phyloP scores from a whole-genome alignment of 805 yeast species.

The Hanseniaspora thailandica region DNA sequence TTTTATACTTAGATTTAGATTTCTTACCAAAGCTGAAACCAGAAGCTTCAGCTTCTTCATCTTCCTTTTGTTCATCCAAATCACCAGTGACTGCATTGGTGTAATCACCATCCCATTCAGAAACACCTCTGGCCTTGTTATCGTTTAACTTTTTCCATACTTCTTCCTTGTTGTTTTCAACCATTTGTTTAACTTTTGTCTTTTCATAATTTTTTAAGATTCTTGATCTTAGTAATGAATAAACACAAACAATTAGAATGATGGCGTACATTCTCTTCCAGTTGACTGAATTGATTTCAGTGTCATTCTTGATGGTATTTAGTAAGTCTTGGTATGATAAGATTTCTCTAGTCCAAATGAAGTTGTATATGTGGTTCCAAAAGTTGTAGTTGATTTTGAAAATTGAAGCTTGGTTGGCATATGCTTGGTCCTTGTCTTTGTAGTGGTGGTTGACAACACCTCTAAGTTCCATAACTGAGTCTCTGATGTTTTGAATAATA shows the following conservation, averaged over 20 bases:
- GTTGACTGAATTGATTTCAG: constrained; percentile 20
- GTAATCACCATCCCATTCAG: constrained; percentile 18
- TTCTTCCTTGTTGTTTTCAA: constrained; percentile 21
- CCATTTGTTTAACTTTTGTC: constrained; percentile 32
- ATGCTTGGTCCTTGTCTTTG: neutral
- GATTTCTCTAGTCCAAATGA: constrained; percentile 3
- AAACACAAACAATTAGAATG: constrained; percentile 48
- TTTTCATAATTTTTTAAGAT: constrained; percentile 46
- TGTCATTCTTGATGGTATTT: neutral
- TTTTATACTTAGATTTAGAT: constrained; percentile 49
- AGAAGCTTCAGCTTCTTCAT: constrained; percentile 29
- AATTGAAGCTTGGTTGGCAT: constrained; percentile 8
- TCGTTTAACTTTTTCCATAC: constrained; percentile 6
- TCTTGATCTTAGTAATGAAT: constrained; percentile 42
- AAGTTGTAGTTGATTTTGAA: constrained; percentile 11
- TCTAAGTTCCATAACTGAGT: constrained; percentile 9
- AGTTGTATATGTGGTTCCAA: constrained; percentile 10
- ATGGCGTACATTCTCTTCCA: constrained; percentile 14
- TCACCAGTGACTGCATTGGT: constrained; percentile 29
- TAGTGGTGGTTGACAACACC: constrained; percentile 10
- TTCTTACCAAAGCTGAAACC: constrained; percentile 73
- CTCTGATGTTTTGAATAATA: neutral
- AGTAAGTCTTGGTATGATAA: neutral
- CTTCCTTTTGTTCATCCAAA: constrained; percentile 26
- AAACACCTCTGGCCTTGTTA: constrained; percentile 13